Conservation (phyloP, 805 yeast species). For the Pichia occidentalis region DNA sequence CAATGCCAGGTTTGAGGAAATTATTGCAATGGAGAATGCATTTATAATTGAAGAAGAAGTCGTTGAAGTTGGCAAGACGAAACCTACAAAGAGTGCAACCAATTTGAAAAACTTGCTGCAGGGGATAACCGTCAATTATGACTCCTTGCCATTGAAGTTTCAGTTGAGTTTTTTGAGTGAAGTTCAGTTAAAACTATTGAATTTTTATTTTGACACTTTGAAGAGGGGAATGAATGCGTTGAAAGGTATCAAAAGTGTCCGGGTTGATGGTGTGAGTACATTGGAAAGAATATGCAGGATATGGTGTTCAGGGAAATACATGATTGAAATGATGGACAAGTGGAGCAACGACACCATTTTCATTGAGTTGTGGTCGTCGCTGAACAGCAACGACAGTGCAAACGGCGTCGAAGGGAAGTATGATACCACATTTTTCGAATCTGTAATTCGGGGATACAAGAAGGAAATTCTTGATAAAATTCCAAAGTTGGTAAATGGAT, state of each 20-base stretch:
- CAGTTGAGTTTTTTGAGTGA: slow-evolving; percentile 51
- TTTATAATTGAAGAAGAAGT: slow-evolving; percentile 55
- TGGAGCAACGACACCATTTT: slow-evolving; percentile 41
- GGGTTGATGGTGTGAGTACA: slow-evolving; percentile 19
- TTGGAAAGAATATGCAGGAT: slow-evolving; percentile 37
- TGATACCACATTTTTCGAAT: slow-evolving; percentile 37
- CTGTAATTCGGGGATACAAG: slow-evolving; percentile 34
- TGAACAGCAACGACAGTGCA: slow-evolving; percentile 17
- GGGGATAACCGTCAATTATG: slow-evolving; percentile 49
- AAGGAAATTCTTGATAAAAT: slow-evolving; percentile 27
- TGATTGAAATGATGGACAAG: slow-evolving; percentile 32
- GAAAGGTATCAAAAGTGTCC: slow-evolving; percentile 28
- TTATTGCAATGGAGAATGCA: slow-evolving; percentile 41
- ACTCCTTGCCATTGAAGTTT: slow-evolving; percentile 43
- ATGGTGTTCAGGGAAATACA: slow-evolving; percentile 32
- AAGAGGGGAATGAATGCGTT: slow-evolving; percentile 37
- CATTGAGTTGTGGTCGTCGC: slow-evolving; percentile 35
- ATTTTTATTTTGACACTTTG: slow-evolving; percentile 41
- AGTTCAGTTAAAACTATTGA: slow-evolving; percentile 52
- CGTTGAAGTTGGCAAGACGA: slow-evolving; percentile 34
- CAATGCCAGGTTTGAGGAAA: slow-evolving; percentile 43
- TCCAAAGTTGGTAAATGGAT: slow-evolving; percentile 23
- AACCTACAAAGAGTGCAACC: slow-evolving; percentile 60
- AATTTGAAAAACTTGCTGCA: slow-evolving; percentile 52
- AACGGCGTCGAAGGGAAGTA: slow-evolving; percentile 12